A percentile compares a stretch with the other conserved stretches of the same genome.
phyloP scores from a whole-genome alignment of 164 flowering plant genomes.

The Umbellularia californica region DNA sequence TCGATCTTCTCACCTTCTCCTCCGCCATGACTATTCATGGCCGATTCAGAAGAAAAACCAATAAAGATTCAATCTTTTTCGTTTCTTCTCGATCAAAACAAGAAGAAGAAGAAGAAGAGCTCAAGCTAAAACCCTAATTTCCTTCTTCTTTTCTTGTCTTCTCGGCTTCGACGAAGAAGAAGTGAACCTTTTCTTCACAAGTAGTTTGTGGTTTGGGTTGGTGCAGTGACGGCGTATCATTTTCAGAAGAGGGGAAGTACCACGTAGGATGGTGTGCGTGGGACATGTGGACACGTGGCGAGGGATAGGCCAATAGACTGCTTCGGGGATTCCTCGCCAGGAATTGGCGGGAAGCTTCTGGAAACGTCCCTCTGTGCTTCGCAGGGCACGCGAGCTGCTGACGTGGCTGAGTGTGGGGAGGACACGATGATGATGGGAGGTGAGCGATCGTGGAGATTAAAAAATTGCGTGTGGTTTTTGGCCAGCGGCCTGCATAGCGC shows the following conservation, averaged over 20 bases:
- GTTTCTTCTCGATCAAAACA: not conserved
- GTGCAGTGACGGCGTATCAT: conserved; percentile 17
- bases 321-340: conserved; percentile 40
- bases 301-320: conserved; percentile 25
- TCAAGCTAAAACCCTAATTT: not conserved
- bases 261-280: conserved; percentile 65
- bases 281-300: conserved; percentile 42
- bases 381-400: not conserved
- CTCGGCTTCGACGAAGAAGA: no score
- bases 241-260: conserved; percentile 40
- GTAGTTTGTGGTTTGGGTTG: not conserved
- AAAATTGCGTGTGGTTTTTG: no score
- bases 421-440: not conserved
- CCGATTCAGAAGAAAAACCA: not conserved
- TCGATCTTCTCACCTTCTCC: conserved; percentile 17
- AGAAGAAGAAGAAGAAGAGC: no score
- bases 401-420: not conserved
- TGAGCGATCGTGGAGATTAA: no score
- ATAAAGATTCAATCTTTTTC: no score
- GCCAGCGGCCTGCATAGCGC: no score
- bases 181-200: not conserved
- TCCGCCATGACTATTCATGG: conserved; percentile 13
- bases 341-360: conserved; percentile 73
- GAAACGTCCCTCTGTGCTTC: conserved; percentile 25
- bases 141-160: not conserved